Percentiles rank a stretch among this genome's conserved stretches.
phyloP scores from a whole-genome alignment of 2,329 filamentous ascomycete genomes.

The Epicoccum sorghinum region DNA sequence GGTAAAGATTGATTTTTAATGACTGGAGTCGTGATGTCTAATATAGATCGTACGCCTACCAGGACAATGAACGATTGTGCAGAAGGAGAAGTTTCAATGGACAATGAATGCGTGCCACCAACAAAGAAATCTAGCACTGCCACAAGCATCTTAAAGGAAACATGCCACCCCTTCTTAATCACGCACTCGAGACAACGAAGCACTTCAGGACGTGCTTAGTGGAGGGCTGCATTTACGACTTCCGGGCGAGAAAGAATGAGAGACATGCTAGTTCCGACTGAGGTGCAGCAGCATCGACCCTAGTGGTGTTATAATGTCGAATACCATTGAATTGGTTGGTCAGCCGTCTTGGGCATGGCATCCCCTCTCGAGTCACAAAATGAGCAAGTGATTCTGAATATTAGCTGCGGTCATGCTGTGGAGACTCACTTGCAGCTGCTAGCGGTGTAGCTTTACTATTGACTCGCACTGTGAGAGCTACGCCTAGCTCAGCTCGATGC shows the following conservation, averaged over 20 bases:
- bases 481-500: too few relatives aligned
- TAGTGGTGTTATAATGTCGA: too few relatives aligned
- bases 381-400: not conserved
- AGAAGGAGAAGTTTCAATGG: not conserved
- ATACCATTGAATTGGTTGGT: not conserved
- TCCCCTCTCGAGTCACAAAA: not conserved
- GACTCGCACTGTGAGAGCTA: not conserved
- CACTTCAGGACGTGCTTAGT: not conserved
- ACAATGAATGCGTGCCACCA: not conserved
- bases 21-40: not conserved
- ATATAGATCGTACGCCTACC: not conserved
- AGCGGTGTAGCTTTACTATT: not conserved
- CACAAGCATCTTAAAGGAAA: not conserved
- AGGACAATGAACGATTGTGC: not conserved
- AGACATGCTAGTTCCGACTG: constrained; percentile 9
- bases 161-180: not conserved
- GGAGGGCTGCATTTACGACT: not conserved
- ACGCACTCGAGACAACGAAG: not conserved
- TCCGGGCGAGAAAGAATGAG: constrained; percentile 2
- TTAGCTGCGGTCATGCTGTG: not conserved
- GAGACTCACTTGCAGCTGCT: not conserved
- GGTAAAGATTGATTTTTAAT: not conserved
- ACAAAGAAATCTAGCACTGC: not conserved
- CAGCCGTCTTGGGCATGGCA: not conserved
- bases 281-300: not conserved